Evolutionary conservation across 2,329 filamentous ascomycete genomes (phyloP), one percentile per base, ranked within the genome.

Genomic region (Lojkania enalia): DNA sequence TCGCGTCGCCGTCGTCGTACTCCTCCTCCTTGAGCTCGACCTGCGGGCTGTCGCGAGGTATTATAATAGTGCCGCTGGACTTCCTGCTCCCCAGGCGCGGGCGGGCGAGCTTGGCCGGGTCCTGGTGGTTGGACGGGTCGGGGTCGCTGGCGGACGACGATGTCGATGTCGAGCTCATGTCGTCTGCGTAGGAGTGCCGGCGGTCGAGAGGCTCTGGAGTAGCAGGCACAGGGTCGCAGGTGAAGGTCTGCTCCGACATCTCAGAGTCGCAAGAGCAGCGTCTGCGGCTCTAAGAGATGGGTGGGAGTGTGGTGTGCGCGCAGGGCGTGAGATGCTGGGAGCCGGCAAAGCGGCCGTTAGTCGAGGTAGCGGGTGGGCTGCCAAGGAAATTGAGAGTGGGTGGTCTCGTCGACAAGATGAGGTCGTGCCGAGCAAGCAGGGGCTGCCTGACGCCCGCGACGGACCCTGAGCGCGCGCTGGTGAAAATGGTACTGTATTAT

Each of bases 1-100:
- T 79, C 50, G 94, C 91, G 69, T 96, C 91, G 67, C 90, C 87
- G 18, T 90, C 87, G 19, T 90, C 89, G 58, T 90, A 88, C 52
- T 88, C 80, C 51, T 87, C 81, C 52, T 89, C 85, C 49, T 85
- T 74, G 25, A 88, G 82, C 54, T 88, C 86, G 49, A 89, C 83
- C 47, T 86, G 83, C 15, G 81, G 83, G 60, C 81, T 87, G 63
- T 92, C 87, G 56, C 88, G 82, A 25, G 87, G 86, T 29, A 95
- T 86, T 52, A 91, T 87, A 54, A 94, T 86, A 36, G 89, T 90
- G 45, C 87, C 87, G 66, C 87, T 92, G 57, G 85, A 88, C 71
- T 90, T 89, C 37, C 88, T 81, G 57, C 82, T 87, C 14, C 82
- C 82, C 48, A 92, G 74, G 44, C 81, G 80, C 20, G 88, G 88